A percentile compares a stretch with the other conserved stretches of the same genome.
These are phyloP conservation scores for Globisporangium paddicum DNA, from an alignment of 352 stramenopile genomes.

Conservation along the genomic window DNA sequence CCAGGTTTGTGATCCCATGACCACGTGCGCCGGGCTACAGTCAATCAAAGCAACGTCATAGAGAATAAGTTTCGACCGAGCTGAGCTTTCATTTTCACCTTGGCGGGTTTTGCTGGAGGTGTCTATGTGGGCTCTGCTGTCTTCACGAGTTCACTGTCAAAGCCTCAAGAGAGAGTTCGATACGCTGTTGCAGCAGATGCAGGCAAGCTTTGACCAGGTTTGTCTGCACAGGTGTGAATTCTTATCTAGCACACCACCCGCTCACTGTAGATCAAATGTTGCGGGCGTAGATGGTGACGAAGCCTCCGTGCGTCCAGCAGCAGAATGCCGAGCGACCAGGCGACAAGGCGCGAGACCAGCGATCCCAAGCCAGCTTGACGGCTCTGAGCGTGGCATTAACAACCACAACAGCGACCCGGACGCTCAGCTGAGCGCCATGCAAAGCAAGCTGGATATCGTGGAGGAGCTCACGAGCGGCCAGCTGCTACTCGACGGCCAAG, in stretches of 20 bases:
- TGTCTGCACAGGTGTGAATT: neutral
- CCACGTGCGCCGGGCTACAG: neutral
- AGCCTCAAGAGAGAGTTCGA: slow-evolving; percentile 44
- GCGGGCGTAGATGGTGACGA: slow-evolving; percentile 33
- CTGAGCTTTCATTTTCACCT: neutral
- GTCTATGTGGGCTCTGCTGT: neutral
- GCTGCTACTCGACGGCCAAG: slow-evolving; percentile 4
- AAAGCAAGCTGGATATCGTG: slow-evolving; percentile 17
- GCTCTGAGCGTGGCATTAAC: neutral
- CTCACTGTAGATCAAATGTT: neutral
- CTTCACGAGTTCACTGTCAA: too few species aligned
- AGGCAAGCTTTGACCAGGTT: slow-evolving; percentile 34
- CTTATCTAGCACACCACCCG: neutral
- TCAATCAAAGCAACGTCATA: neutral
- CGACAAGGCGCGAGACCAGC: neutral
- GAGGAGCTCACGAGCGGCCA: slow-evolving; percentile 16
- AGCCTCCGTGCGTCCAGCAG: slow-evolving; percentile 28
- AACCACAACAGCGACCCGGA: neutral
- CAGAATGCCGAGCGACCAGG: slow-evolving; percentile 14
- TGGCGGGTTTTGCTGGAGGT: neutral
- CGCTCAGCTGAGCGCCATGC: neutral
- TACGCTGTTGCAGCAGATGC: slow-evolving; percentile 30
- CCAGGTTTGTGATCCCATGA: neutral
- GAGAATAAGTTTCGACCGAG: neutral
- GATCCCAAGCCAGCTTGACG: neutral